Conservation (phyloP, 2,329 filamentous ascomycete genomes). For the Pezicula radicicola region DNA sequence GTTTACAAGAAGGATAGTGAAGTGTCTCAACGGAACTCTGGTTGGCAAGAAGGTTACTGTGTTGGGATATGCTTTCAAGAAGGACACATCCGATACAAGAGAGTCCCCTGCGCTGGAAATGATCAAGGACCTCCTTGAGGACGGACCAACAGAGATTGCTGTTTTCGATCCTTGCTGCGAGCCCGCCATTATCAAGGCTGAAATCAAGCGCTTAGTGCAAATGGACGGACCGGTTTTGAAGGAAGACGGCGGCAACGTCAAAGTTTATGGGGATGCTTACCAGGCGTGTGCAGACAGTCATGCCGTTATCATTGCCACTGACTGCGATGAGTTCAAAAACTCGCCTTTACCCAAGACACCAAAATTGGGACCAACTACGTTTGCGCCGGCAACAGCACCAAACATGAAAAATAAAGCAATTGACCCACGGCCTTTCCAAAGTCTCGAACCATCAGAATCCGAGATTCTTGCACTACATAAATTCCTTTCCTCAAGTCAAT, state of each 20-base stretch:
- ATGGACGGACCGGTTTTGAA: conserved; percentile 25
- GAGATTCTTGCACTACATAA: conserved; percentile 17
- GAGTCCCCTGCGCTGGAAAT: conserved; percentile 69
- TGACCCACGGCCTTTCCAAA: conserved; percentile 21
- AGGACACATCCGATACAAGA: conserved; percentile 72
- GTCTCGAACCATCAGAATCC: conserved; percentile 16
- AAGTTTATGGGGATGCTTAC: conserved; percentile 39
- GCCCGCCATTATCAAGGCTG: conserved; percentile 34
- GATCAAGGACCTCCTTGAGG: conserved; percentile 61
- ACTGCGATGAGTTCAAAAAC: conserved; percentile 49
- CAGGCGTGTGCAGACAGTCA: conserved; percentile 40
- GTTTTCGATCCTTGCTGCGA: conserved; percentile 62
- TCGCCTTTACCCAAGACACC: conserved; percentile 4
- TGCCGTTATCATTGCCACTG: conserved; percentile 48
- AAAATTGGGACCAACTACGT: neutral
- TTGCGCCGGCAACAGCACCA: neutral
- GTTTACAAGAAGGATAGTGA: conserved; percentile 64
- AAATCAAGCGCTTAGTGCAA: conserved; percentile 30
- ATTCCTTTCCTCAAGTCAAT: conserved; percentile 1
- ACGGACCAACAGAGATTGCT: conserved; percentile 60
- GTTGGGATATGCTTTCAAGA: conserved; percentile 78
- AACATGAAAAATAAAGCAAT: neutral
- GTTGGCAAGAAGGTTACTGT: conserved; percentile 69
- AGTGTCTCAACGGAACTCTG: conserved; percentile 65
- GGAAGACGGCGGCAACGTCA: conserved; percentile 30